phyloP scores from a whole-genome alignment of 2,329 filamentous ascomycete species.

The Bipolaris sorokiniana region DNA sequence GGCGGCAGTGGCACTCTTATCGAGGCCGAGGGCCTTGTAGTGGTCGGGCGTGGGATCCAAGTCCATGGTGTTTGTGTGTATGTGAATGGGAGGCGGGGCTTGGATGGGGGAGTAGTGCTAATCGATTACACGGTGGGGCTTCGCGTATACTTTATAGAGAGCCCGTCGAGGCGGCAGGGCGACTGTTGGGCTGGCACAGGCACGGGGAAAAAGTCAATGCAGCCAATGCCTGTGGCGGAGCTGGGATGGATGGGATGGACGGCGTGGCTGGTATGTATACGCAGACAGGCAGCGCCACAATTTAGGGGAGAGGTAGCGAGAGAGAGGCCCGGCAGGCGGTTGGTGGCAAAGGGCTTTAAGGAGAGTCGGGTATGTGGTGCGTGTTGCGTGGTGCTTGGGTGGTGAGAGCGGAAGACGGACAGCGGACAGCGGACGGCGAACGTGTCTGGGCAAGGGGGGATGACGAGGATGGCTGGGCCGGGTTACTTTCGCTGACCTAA shows the following conservation, averaged over 20 bases:
- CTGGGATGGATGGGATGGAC: constrained; percentile 17
- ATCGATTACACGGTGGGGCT: constrained; percentile 10
- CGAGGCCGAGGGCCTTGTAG: constrained; percentile 76
- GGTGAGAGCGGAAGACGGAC: constrained; percentile 12
- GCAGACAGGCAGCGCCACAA: constrained; percentile 9
- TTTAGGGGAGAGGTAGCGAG: constrained; percentile 5
- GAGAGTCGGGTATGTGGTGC: constrained; percentile 13
- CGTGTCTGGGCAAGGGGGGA: constrained; percentile 18
- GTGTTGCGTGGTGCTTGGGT: constrained; percentile 1
- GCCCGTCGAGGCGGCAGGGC: constrained; percentile 16
- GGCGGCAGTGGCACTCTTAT: constrained; percentile 70
- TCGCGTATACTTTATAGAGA: constrained; percentile 20
- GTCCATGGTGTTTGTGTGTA: constrained; percentile 59
- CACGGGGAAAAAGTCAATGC: constrained; percentile 5
- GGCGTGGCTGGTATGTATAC: constrained; percentile 19
- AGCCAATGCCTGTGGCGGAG: constrained; percentile 25
- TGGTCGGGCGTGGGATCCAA: constrained; percentile 69
- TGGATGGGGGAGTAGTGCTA: constrained; percentile 9
- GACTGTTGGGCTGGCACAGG: constrained; percentile 19
- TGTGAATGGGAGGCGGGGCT: constrained; percentile 42
- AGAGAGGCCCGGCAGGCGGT: constrained; percentile 11
- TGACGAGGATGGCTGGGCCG: constrained; percentile 22
- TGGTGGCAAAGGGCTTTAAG: constrained; percentile 12
- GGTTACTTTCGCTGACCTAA: constrained; percentile 23
- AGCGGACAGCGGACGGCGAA: constrained; percentile 3